A percentile compares a stretch with the other conserved stretches of the same genome.
Conservation (phyloP, 1,284 basidiomycete species). For the Moniliella sp. region DNA sequence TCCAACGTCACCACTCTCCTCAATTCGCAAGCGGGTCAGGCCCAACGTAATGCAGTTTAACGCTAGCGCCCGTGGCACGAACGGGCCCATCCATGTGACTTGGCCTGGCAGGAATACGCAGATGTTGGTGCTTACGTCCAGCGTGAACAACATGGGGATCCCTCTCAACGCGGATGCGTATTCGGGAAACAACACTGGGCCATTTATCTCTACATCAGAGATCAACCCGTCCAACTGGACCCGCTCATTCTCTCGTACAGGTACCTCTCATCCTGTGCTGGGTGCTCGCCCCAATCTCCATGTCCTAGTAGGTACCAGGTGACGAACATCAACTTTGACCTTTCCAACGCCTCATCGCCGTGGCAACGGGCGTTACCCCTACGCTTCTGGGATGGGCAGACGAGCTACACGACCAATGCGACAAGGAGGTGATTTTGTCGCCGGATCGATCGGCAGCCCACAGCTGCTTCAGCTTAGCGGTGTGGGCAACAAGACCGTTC, state of each 20-base stretch:
- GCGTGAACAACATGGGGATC: slow-evolving; percentile 9
- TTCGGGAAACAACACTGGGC: slow-evolving; percentile 19
- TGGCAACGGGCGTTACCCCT: slow-evolving; percentile 14
- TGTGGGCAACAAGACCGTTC: slow-evolving; percentile 37
- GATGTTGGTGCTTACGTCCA: slow-evolving; percentile 13
- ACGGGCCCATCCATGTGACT: slow-evolving; percentile 13
- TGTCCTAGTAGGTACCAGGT: slow-evolving; percentile 20
- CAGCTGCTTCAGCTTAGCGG: slow-evolving; percentile 41
- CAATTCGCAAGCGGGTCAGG: too few species aligned
- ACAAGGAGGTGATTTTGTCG: slow-evolving; percentile 18
- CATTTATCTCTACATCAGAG: slow-evolving; percentile 17
- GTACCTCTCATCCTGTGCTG: slow-evolving; percentile 16
- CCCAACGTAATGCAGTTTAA: slow-evolving; percentile 13
- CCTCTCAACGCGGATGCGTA: slow-evolving; percentile 13
- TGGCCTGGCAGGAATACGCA: slow-evolving; percentile 17
- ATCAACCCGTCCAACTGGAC: slow-evolving; percentile 15
- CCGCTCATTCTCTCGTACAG: slow-evolving; percentile 15
- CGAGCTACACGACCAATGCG: slow-evolving; percentile 12
- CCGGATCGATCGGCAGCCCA: slow-evolving; percentile 35
- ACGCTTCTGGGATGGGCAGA: slow-evolving; percentile 7
- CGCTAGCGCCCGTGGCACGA: slow-evolving; percentile 6
- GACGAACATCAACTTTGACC: slow-evolving; percentile 12
- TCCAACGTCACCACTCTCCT: slow-evolving; percentile 4
- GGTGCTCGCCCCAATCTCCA: slow-evolving; percentile 13
- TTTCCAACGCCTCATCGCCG: slow-evolving; percentile 2